phyloP scores from a whole-genome alignment of 192 early-diverging fungal species.

The Podila minutissima region DNA sequence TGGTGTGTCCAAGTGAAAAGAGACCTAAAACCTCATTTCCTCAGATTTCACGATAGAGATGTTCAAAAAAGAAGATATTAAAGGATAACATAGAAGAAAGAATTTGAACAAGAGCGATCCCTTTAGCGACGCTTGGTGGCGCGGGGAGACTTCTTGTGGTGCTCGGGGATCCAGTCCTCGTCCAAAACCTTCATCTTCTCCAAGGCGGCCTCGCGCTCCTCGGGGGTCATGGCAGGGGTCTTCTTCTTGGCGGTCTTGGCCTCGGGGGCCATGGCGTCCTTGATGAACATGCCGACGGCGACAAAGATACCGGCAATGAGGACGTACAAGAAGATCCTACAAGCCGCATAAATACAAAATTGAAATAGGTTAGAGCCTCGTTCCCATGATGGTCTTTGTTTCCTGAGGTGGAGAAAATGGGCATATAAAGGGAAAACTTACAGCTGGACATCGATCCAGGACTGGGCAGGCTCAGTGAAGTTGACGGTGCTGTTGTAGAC shows the following conservation, averaged over 20 bases:
- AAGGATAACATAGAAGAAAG: neutral
- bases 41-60: neutral
- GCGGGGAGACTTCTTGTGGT: conserved; percentile 53
- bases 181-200: conserved; percentile 52
- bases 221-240: conserved; percentile 40
- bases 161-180: conserved; percentile 54
- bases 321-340: conserved; percentile 46
- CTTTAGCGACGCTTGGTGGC: conserved; percentile 37
- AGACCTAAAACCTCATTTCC: neutral
- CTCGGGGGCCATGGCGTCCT: conserved; percentile 40
- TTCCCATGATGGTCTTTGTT: neutral
- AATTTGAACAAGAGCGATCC: neutral
- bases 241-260: conserved; percentile 37
- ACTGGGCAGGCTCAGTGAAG: conserved; percentile 45
- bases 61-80: neutral
- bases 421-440: conserved; percentile 3
- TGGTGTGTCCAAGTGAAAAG: too few relatives aligned
- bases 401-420: neutral
- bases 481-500: conserved; percentile 49
- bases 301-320: conserved; percentile 48
- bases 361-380: neutral
- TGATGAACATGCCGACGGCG: conserved; percentile 40
- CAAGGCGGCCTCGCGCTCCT: conserved; percentile 47
- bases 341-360: neutral
- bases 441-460: conserved; percentile 48